Evolutionary conservation across 345 rosid species (phyloP), one percentile per base, ranked within the genome.

Genomic region (Citrus trifoliata): DNA sequence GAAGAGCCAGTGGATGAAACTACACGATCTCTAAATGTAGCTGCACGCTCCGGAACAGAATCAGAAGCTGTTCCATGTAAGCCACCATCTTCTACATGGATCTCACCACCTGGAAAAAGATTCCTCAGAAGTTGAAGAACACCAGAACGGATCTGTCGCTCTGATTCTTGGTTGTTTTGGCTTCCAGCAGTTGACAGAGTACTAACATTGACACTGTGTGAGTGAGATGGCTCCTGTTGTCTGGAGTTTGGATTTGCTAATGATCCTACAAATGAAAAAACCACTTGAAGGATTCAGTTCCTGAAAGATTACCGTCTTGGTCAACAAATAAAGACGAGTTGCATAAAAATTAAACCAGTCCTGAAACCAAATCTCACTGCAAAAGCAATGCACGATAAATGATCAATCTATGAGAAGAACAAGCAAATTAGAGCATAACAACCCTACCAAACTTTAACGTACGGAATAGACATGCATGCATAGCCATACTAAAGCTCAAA

Each of bases 81-180:
- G 72, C 85, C 63, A 13, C 80, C 75, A 62, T 84, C 89, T 76
- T 85, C 92, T 14, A 87, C 86, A 33, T 81, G 86, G 79, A 87
- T 74, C 73, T 90, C 97, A 51, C 91, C 92, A 40, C 82, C 88
- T 24, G 93, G 92, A 82, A 90, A 86, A 28, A 90, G 80, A 67
- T 53, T 75, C 86, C 91, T 88, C 9, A 90, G 80, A 61, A 88
- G 62, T 76, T 89, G 92, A 79, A 87, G 58, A 55, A 92, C 83
- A 77, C 85, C 81, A 74, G 75, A 75, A 5, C 85, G 86, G 18
- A 84, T 76, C 74, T 85, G 90, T 76, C 83, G 80, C 77, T 83
- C 90, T 58, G 90, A 70, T 55, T 87, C 90, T 75, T 78, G 89
- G 84, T 78, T 82, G 83, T 73, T 82, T 77, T 72, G 88, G 48